Percentiles rank a stretch among this genome's conserved stretches.
Evolutionary conservation across 2,329 filamentous ascomycete genomes (phyloP).

Genomic region (Xylariomycetidae sp.): DNA sequence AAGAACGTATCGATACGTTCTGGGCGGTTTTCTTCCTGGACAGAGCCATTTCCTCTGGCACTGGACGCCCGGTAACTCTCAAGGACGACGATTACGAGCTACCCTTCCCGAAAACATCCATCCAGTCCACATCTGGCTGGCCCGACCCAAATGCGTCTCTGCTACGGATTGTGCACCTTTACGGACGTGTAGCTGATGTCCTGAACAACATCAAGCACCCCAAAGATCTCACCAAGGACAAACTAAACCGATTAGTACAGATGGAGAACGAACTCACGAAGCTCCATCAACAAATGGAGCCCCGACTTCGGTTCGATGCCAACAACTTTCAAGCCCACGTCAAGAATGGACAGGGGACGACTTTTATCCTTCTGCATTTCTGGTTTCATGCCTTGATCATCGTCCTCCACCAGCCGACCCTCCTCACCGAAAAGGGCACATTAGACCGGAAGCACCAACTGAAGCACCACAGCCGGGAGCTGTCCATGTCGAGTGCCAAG

Average conservation of each 20-base stretch:
- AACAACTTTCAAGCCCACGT: slow-evolving; percentile 83
- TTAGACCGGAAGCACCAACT: slow-evolving; percentile 59
- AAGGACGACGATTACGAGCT: slow-evolving; percentile 82
- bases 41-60: slow-evolving; percentile 80
- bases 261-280: slow-evolving; percentile 76
- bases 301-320: slow-evolving; percentile 74
- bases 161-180: slow-evolving; percentile 78
- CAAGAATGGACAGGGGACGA: slow-evolving; percentile 73
- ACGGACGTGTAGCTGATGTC: slow-evolving; percentile 76
- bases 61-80: slow-evolving; percentile 75
- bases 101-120: slow-evolving; percentile 54
- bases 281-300: slow-evolving; percentile 66
- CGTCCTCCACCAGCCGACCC: slow-evolving; percentile 74
- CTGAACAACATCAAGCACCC: slow-evolving; percentile 73
- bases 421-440: slow-evolving; percentile 68
- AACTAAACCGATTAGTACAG: slow-evolving; percentile 62
- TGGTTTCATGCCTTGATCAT: slow-evolving; percentile 89
- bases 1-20: slow-evolving; percentile 79
- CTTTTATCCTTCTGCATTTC: slow-evolving; percentile 79
- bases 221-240: slow-evolving; percentile 69
- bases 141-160: slow-evolving; percentile 75
- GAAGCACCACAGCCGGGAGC: slow-evolving; percentile 71
- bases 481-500: slow-evolving; percentile 84
- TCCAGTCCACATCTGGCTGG: slow-evolving; percentile 40
- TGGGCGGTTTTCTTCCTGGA: slow-evolving; percentile 89